phyloP scores from a whole-genome alignment of 2,329 filamentous ascomycete genomes.

The Coniochaeta pulveracea region DNA sequence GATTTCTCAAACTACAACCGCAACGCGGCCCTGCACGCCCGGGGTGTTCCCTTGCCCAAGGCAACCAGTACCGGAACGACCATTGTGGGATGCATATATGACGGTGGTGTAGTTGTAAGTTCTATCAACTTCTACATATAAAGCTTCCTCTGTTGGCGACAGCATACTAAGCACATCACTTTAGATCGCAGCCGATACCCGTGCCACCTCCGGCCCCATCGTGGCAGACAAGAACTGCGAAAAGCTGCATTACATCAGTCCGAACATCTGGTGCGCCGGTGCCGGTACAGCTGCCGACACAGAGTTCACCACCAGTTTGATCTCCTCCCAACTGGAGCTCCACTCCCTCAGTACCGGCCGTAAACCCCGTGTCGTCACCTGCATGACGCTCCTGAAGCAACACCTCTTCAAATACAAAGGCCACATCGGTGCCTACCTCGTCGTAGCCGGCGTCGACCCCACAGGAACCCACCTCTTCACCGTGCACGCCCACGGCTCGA shows the following conservation, averaged over 20 bases:
- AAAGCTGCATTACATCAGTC: slow-evolving; percentile 97
- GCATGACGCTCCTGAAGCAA: slow-evolving; percentile 99
- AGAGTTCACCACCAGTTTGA: slow-evolving; percentile 96
- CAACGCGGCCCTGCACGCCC: slow-evolving; percentile 89
- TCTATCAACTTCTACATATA: not conserved
- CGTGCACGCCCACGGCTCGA: slow-evolving; percentile 95
- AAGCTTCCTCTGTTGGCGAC: not conserved
- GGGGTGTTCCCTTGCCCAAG: slow-evolving; percentile 89
- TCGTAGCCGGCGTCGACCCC: slow-evolving; percentile 92
- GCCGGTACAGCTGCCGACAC: slow-evolving; percentile 97
- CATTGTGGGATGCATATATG: slow-evolving; percentile 93
- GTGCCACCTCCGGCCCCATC: slow-evolving; percentile 93
- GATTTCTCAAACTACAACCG: slow-evolving; percentile 99
- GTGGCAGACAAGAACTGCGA: slow-evolving; percentile 99
- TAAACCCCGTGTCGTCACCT: slow-evolving; percentile 92
- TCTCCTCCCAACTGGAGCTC: slow-evolving; percentile 96
- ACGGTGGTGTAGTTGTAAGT: slow-evolving; percentile 87
- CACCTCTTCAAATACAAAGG: slow-evolving; percentile 98
- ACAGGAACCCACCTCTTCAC: slow-evolving; percentile 94
- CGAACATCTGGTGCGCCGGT: slow-evolving; percentile 98
- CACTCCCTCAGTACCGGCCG: slow-evolving; percentile 94
- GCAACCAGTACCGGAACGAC: slow-evolving; percentile 98
- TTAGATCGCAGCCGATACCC: slow-evolving; percentile 95
- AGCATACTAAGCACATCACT: not conserved
- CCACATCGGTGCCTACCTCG: slow-evolving; percentile 94